A percentile compares a stretch with the other conserved stretches of the same genome.
These are phyloP conservation scores for Lactifluus hygrophoroides DNA, from an alignment of 768 basidiomycete genomes.

Conservation along the genomic window DNA sequence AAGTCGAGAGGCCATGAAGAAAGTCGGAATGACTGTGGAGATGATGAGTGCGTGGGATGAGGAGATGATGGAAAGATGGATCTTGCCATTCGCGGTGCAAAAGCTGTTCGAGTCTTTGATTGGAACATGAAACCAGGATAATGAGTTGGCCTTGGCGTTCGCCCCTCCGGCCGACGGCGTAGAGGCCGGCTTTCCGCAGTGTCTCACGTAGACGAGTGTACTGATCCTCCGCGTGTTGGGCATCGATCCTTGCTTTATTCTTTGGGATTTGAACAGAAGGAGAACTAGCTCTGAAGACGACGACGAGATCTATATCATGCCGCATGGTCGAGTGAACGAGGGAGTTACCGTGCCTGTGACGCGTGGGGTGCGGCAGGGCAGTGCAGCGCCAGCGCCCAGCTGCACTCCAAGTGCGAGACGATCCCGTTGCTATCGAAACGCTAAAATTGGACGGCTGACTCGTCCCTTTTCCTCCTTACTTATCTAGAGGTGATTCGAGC, in stretches of 20 bases:
- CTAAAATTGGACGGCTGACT: background rate
- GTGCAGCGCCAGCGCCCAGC: no score
- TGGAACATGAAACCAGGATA: conserved; percentile 66
- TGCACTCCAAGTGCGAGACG: no score
- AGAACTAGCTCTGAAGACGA: conserved; percentile 53
- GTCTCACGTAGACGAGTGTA: conserved; percentile 56
- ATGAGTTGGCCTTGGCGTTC: conserved; percentile 67
- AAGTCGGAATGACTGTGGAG: conserved; percentile 61
- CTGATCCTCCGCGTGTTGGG: conserved; percentile 56
- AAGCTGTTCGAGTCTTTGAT: conserved; percentile 50
- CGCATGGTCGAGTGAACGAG: conserved; percentile 29
- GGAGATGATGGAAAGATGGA: background rate
- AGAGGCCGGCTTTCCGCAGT: conserved; percentile 54
- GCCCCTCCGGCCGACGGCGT: conserved; percentile 69
- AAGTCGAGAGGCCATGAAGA: conserved; percentile 60
- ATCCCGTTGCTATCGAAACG: background rate
- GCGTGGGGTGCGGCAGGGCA: background rate
- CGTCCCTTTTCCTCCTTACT: background rate
- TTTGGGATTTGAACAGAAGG: conserved; percentile 42
- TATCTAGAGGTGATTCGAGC: background rate
- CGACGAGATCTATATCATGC: conserved; percentile 63
- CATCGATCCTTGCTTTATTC: conserved; percentile 52
- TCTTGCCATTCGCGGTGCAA: conserved; percentile 68
- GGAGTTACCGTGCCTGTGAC: conserved; percentile 11
- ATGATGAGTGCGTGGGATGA: background rate